Evolutionary conservation across 306 rosid genomes (phyloP).

Genomic region (Vigna angularis): DNA sequence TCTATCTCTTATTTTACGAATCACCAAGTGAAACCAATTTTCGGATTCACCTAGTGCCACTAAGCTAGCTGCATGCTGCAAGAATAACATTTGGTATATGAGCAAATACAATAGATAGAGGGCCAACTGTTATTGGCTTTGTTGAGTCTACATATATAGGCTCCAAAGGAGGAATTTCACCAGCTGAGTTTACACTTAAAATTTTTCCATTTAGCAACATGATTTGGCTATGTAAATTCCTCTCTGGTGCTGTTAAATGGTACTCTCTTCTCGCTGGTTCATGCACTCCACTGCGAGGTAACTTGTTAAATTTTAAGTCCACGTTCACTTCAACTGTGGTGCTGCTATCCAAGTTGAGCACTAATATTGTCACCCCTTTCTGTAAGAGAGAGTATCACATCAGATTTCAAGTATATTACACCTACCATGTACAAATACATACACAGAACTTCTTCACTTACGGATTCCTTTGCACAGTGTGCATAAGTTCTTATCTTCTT

Average conservation of each 20-base stretch:
- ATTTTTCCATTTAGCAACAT: conserved; percentile 78
- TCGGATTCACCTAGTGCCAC: conserved; percentile 38
- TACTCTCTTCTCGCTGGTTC: conserved; percentile 70
- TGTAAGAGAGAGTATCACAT: conserved; percentile 49
- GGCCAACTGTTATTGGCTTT: conserved; percentile 69
- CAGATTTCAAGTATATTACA: conserved; percentile 9
- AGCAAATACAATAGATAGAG: conserved; percentile 83
- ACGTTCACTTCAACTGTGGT: conserved; percentile 53
- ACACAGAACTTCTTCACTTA: conserved; percentile 50
- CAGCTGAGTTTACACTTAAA: conserved; percentile 64
- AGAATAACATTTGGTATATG: conserved; percentile 69
- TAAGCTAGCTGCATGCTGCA: conserved; percentile 65
- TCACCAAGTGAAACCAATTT: conserved; percentile 52
- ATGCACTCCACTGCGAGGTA: conserved; percentile 32
- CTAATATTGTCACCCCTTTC: conserved; percentile 80
- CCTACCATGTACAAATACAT: not conserved
- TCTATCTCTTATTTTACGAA: conserved; percentile 43
- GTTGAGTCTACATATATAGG: conserved; percentile 68
- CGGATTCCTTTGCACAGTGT: conserved; percentile 89
- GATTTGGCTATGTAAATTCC: conserved; percentile 80
- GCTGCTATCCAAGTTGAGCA: conserved; percentile 71
- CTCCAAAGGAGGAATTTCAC: conserved; percentile 72
- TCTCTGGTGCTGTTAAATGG: conserved; percentile 70
- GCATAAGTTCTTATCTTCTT: conserved; percentile 77
- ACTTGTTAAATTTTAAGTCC: conserved; percentile 43